Conservation (phyloP, 352 stramenopile species). For the Bremia lactucae region DNA sequence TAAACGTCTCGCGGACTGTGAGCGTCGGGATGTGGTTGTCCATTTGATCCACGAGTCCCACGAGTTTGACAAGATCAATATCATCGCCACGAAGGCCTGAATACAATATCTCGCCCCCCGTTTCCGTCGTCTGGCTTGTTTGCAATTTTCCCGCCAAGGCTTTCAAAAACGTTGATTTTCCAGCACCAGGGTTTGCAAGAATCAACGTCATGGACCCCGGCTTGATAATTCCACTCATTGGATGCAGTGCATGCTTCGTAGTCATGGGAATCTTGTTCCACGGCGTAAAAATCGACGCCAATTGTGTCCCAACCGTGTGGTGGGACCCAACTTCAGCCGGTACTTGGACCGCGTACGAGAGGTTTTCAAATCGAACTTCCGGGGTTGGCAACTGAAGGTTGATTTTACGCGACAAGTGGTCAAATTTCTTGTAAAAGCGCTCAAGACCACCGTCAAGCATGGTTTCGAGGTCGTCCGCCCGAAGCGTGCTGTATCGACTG, state of each 20-base stretch:
- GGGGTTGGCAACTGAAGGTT: constrained; percentile 27
- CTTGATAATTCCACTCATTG: constrained; percentile 83
- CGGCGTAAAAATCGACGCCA: constrained; percentile 36
- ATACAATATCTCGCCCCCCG: constrained; percentile 60
- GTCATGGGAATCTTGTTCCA: constrained; percentile 35
- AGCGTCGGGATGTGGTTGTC: constrained; percentile 23
- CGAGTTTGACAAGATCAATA: constrained; percentile 57
- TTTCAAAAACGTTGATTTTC: constrained; percentile 76
- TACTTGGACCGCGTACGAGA: constrained; percentile 55
- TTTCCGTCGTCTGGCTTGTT: constrained; percentile 27
- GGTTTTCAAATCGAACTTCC: constrained; percentile 69
- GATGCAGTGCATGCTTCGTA: constrained; percentile 46
- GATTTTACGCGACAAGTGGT: constrained; percentile 56
- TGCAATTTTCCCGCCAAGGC: constrained; percentile 51
- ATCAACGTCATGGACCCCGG: constrained; percentile 44
- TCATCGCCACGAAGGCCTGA: constrained; percentile 38
- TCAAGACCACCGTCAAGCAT: constrained; percentile 60
- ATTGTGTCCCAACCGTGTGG: constrained; percentile 42
- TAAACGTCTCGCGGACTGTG: constrained; percentile 20
- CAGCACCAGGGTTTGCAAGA: constrained; percentile 55
- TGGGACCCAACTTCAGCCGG: constrained; percentile 29
- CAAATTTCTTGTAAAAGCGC: constrained; percentile 77
- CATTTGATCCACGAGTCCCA: constrained; percentile 39
- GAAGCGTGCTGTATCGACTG: constrained; percentile 31
- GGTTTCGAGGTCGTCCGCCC: constrained; percentile 52